Base-by-base conservation (phyloP, 1,284 basidiomycete genomes). In the Cryptococcus sp. region DNA sequence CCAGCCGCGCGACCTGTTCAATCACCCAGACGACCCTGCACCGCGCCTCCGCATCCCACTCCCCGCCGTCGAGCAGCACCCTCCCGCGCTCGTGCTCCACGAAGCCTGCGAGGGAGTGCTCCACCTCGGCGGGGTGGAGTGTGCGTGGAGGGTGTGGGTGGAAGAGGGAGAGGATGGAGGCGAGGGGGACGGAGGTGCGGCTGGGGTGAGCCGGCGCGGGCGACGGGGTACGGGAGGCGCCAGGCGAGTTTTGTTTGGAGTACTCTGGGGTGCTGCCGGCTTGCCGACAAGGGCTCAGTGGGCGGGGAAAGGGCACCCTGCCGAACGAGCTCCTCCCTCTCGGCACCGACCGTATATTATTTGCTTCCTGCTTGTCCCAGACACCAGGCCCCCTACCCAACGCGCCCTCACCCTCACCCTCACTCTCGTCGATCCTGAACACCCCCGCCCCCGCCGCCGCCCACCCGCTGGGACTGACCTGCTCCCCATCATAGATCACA, bases 1-100 rank as follows among this genome's bases (percentile, higher is more conserved):
- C 61, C 24, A 63, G 44, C 8, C 50, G 33, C 1, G 55, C 61
- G 8, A 60, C 53, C 40, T 63, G 61, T 33, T 63, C 61, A 24
- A 63, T 60, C 39, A 63, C 23, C 61, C 61, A 63, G 11, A 46
- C 53, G 7, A 60, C 36, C 23, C 47, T 54, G 33, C 50, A 48
- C 48, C 45, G 55, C 20, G 49, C 48, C 20, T 52, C 52, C 16
- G 50, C 46, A 51, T 63, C 56, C 61, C 61, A 63, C 1, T 20
- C 18, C n/a, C 20, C 36, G 0, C 53, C 57, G 4, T 49, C n/a
- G 11, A 21, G 38, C 18, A 51, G 21, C 16, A 55, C 42, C 28
- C 48, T 40, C 38, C 21, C 39, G 33, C 33, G 45, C 33, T 63
- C 61, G 20, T n/a, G 36, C 20, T 37, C 43, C 1, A 63, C 50